These are phyloP conservation scores for Rachicladosporium sp. DNA, from an alignment of 2,329 filamentous ascomycete genomes.

Conservation along the genomic window DNA sequence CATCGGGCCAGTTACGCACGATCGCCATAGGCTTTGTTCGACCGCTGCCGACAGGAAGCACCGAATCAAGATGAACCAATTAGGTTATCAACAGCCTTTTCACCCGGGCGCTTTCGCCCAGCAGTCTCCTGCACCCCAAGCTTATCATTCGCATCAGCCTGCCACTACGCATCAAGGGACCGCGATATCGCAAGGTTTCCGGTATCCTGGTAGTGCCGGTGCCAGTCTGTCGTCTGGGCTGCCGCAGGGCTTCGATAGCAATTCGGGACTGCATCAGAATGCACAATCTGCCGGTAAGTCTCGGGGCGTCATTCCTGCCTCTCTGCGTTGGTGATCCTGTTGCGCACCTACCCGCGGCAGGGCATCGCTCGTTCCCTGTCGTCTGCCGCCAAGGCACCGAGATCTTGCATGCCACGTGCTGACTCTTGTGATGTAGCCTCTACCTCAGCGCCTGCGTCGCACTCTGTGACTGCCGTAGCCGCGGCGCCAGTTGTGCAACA, in stretches of 20 bases:
- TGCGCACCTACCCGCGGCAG: no score
- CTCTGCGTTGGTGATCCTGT: no score
- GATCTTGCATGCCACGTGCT: conserved; percentile 2
- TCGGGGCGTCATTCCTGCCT: no score
- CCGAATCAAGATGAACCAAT: conserved; percentile 6
- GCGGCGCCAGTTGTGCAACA: conserved; percentile 13
- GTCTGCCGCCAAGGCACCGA: conserved; percentile 1
- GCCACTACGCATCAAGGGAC: not conserved
- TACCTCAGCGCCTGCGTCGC: conserved; percentile 26
- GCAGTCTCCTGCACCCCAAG: conserved; percentile 16
- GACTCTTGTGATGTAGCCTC: conserved; percentile 15
- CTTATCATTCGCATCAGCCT: not conserved
- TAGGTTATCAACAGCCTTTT: conserved; percentile 7
- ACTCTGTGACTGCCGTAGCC: conserved; percentile 20
- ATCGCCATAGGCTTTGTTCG: no score
- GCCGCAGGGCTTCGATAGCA: no score
- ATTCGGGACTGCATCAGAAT: no score
- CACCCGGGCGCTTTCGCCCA: conserved; percentile 10
- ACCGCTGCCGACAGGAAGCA: no score
- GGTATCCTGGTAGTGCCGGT: no score
- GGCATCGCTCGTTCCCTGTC: not conserved
- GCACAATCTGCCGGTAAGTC: conserved; percentile 13
- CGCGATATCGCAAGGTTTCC: no score
- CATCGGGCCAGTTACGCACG: no score
- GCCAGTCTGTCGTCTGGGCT: no score